Conservation (phyloP, 352 stramenopile species). For the Globisporangium spinosum region DNA sequence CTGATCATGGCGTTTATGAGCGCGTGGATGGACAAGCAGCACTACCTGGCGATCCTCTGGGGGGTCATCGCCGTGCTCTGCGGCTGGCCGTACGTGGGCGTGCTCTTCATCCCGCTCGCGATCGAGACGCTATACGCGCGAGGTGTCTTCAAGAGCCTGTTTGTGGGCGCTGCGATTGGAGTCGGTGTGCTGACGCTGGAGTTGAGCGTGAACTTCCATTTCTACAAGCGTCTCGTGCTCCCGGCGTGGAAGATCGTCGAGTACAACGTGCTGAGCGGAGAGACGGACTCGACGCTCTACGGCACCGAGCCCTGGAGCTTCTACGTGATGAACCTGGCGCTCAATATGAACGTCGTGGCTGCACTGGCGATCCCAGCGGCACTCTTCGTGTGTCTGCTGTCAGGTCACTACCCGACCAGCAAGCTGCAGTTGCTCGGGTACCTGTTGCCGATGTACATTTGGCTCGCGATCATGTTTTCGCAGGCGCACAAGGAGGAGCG, state of each 20-base stretch:
- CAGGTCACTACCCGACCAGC: slow-evolving; percentile 28
- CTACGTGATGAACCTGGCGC: slow-evolving; percentile 94
- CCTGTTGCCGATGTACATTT: slow-evolving; percentile 82
- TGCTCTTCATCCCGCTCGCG: slow-evolving; percentile 94
- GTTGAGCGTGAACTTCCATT: slow-evolving; percentile 78
- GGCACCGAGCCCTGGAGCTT: slow-evolving; percentile 93
- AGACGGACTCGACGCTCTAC: slow-evolving; percentile 96
- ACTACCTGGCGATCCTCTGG: slow-evolving; percentile 74
- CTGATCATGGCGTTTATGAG: slow-evolving; percentile 74
- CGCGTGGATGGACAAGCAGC: slow-evolving; percentile 76
- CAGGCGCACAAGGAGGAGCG: slow-evolving; percentile 98
- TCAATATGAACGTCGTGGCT: slow-evolving; percentile 94
- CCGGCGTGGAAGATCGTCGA: slow-evolving; percentile 92
- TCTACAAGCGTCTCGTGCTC: slow-evolving; percentile 66
- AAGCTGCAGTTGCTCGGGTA: slow-evolving; percentile 37
- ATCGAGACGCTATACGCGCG: slow-evolving; percentile 69
- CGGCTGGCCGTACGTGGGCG: slow-evolving; percentile 96
- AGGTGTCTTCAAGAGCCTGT: slow-evolving; percentile 47
- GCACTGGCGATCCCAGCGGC: slow-evolving; percentile 57
- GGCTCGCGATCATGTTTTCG: slow-evolving; percentile 91
- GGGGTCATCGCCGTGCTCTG: slow-evolving; percentile 91
- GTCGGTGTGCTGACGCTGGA: slow-evolving; percentile 73
- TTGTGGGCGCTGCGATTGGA: slow-evolving; percentile 59
- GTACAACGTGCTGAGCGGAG: slow-evolving; percentile 92
- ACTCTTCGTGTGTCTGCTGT: slow-evolving; percentile 34